Percentiles rank a stretch among this genome's conserved stretches.
Evolutionary conservation across 495 filamentous ascomycete genomes (phyloP).

Genomic region (Cercophora samala): DNA sequence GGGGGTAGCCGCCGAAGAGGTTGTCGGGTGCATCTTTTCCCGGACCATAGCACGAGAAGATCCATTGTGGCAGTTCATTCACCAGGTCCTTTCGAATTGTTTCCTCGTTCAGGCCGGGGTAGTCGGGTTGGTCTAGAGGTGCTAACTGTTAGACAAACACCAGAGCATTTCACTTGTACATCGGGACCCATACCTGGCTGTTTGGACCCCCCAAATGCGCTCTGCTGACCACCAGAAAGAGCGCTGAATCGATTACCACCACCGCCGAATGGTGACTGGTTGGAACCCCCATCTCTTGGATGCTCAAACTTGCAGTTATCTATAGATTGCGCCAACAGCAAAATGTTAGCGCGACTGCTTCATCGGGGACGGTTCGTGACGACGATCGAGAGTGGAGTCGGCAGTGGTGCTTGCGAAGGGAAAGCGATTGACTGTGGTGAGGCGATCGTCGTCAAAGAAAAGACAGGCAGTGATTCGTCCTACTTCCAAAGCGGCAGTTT

Average conservation of each 20-base stretch:
- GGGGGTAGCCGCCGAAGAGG: conserved; percentile 71
- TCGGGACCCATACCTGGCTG: neutral
- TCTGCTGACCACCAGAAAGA: neutral
- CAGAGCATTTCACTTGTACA: neutral
- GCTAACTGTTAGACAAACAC: neutral
- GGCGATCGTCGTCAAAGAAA: neutral
- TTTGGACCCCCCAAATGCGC: neutral
- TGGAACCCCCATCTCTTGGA: conserved; percentile 16
- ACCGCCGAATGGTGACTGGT: conserved; percentile 14
- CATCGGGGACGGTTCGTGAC: neutral
- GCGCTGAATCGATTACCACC: conserved; percentile 30
- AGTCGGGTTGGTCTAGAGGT: conserved; percentile 26
- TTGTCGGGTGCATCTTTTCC: conserved; percentile 68
- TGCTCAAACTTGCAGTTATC: conserved; percentile 48
- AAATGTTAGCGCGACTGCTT: conserved; percentile 1
- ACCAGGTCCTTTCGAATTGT: conserved; percentile 63
- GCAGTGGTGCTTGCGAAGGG: neutral
- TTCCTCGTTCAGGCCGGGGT: conserved; percentile 48
- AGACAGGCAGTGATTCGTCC: conserved; percentile 16
- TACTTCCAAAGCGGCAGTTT: conserved; percentile 67
- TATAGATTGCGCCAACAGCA: conserved; percentile 17
- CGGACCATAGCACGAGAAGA: conserved; percentile 79
- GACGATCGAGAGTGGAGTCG: neutral
- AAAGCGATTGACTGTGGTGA: neutral
- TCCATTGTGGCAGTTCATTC: conserved; percentile 69